These are phyloP conservation scores for Lophiostoma macrostomum DNA, from an alignment of 495 filamentous ascomycete genomes.

Conservation along the genomic window DNA sequence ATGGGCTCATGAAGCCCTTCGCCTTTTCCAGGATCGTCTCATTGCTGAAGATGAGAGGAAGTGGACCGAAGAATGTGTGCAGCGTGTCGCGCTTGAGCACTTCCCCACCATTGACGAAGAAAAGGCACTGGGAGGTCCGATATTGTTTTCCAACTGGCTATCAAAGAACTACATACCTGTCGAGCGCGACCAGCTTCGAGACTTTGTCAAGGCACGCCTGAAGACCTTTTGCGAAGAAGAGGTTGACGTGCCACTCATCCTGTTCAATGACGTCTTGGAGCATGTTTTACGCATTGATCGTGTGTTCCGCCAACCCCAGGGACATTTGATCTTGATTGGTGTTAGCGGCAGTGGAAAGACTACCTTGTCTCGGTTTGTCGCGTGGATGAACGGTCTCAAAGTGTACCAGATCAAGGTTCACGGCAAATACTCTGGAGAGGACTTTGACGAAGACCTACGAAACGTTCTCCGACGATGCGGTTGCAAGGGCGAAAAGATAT, in stretches of 20 bases:
- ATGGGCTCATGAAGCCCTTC: slow-evolving; percentile 95
- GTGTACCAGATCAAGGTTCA: slow-evolving; percentile 99
- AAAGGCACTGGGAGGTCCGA: slow-evolving; percentile 86
- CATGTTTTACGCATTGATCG: slow-evolving; percentile 97
- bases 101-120: slow-evolving; percentile 91
- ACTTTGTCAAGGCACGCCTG: slow-evolving; percentile 95
- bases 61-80: slow-evolving; percentile 87
- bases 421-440: slow-evolving; percentile 95
- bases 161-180: slow-evolving; percentile 98
- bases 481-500: slow-evolving; percentile 98
- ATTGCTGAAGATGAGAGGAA: slow-evolving; percentile 90
- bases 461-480: slow-evolving; percentile 90
- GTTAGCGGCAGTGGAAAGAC: slow-evolving; percentile 98
- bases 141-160: slow-evolving; percentile 99
- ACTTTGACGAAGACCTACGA: slow-evolving; percentile 96
- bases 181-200: slow-evolving; percentile 86
- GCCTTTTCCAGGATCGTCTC: slow-evolving; percentile 94
- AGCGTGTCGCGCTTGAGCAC: slow-evolving; percentile 78
- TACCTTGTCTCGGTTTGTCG: slow-evolving; percentile 93
- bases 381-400: slow-evolving; percentile 99
- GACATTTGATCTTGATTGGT: slow-evolving; percentile 96
- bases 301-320: slow-evolving; percentile 97
- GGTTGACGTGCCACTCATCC: slow-evolving; percentile 92
- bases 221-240: slow-evolving; percentile 99
- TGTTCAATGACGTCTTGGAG: slow-evolving; percentile 98